Evolutionary conservation across 352 stramenopile genomes (phyloP).

Genomic region (Phytopythium montanum): DNA sequence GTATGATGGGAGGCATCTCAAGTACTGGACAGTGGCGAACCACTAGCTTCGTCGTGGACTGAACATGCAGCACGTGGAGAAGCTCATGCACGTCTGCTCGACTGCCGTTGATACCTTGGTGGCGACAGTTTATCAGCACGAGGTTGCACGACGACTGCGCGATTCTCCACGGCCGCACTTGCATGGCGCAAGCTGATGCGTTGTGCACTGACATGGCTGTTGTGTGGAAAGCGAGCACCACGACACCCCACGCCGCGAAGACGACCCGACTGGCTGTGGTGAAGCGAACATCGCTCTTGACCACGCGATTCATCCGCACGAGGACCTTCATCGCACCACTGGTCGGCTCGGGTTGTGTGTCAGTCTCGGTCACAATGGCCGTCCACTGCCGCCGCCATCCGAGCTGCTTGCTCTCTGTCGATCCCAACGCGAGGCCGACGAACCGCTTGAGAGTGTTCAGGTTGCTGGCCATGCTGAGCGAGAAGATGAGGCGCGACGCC

Average conservation of each 20-base stretch:
- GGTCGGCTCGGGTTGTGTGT: background rate
- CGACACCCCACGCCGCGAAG: slow-evolving; percentile 18
- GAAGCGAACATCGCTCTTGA: slow-evolving; percentile 1
- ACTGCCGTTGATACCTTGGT: slow-evolving; percentile 5
- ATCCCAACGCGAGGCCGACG: background rate
- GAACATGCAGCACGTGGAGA: slow-evolving; percentile 17
- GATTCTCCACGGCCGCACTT: slow-evolving; percentile 26
- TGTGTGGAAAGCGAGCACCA: slow-evolving; percentile 19
- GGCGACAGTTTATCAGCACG: slow-evolving; percentile 18
- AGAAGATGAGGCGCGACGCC: slow-evolving; percentile 30
- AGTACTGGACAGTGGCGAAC: slow-evolving; percentile 29
- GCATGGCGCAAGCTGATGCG: slow-evolving; percentile 16
- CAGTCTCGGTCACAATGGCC: background rate
- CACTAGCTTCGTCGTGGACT: slow-evolving; percentile 19
- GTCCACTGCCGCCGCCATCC: slow-evolving; percentile 2
- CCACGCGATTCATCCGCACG: background rate
- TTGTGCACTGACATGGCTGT: slow-evolving; percentile 1
- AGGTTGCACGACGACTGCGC: slow-evolving; percentile 20
- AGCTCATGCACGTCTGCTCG: slow-evolving; percentile 12
- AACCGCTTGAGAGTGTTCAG: slow-evolving; percentile 31
- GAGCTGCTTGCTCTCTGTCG: background rate
- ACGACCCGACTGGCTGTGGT: slow-evolving; percentile 1
- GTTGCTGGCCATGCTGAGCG: slow-evolving; percentile 21
- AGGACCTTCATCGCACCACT: background rate
- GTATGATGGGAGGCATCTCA: background rate